A percentile compares a stretch with the other conserved stretches of the same genome.
These are phyloP conservation scores for Ophiocordyceps camponoti-leonardi DNA, from an alignment of 2,329 filamentous ascomycete species.

Conservation along the genomic window DNA sequence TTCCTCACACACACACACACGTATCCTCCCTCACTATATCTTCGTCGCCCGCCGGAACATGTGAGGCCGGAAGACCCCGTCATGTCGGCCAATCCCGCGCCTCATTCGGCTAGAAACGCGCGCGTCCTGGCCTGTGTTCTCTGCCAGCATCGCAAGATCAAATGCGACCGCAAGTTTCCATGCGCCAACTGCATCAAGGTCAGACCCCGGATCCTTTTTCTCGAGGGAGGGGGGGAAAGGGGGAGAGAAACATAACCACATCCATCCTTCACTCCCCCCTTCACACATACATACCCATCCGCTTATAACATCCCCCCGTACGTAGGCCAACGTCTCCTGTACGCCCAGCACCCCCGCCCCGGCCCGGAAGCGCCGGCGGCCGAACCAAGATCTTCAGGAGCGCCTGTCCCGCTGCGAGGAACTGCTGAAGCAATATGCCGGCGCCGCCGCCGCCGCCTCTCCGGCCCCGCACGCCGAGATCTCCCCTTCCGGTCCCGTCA, in stretches of 20 bases:
- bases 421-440: conserved; percentile 38
- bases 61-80: conserved; percentile 8
- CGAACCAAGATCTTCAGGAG: conserved; percentile 45
- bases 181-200: conserved; percentile 46
- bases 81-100: conserved; percentile 14
- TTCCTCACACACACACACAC: neutral
- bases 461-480: conserved; percentile 5
- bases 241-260: neutral
- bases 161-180: conserved; percentile 40
- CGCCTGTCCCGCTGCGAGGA: conserved; percentile 41
- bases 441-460: conserved; percentile 16
- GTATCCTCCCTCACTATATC: neutral
- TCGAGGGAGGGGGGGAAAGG: too few relatives aligned
- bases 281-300: neutral
- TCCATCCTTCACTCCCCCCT: too few relatives aligned
- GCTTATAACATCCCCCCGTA: neutral
- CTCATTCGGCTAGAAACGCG: conserved; percentile 18
- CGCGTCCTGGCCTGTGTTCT: conserved; percentile 36
- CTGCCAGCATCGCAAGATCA: conserved; percentile 45
- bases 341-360: conserved; percentile 43
- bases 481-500: neutral
- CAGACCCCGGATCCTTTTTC: conserved; percentile 5
- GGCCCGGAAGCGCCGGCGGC: conserved; percentile 38
- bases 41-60: conserved; percentile 8
- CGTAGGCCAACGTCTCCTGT: conserved; percentile 39